Evolutionary conservation across 1,284 basidiomycete genomes (phyloP).

Genomic region (Rhodotorula sp.): DNA sequence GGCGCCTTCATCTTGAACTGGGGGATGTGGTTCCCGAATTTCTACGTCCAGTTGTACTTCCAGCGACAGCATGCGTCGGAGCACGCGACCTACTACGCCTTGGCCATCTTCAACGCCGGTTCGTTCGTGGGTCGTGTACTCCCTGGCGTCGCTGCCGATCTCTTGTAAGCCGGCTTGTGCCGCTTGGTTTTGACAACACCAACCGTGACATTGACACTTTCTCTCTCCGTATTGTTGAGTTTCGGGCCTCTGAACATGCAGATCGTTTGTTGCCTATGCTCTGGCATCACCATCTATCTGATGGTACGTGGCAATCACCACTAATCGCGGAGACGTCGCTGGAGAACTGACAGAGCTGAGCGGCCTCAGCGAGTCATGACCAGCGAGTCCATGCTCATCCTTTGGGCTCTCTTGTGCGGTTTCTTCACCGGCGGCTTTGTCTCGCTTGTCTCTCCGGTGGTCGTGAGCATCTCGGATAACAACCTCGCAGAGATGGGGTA

Average conservation of each 20-base stretch:
- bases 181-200: no score
- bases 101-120: conserved; percentile 35
- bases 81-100: conserved; percentile 23
- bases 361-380: not conserved
- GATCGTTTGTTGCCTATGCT: conserved; percentile 10
- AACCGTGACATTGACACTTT: not conserved
- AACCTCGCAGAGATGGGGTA: conserved; percentile 26
- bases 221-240: not conserved
- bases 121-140: conserved; percentile 25
- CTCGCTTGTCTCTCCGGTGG: conserved; percentile 18
- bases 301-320: not conserved
- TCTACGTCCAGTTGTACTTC: conserved; percentile 37
- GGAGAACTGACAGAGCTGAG: not conserved
- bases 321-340: not conserved
- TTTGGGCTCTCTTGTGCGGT: conserved; percentile 46
- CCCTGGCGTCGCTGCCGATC: conserved; percentile 34
- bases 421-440: conserved; percentile 37
- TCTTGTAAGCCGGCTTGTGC: not conserved
- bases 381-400: not conserved
- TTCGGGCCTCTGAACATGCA: conserved; percentile 5
- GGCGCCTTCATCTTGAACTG: conserved; percentile 15
- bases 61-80: conserved; percentile 36
- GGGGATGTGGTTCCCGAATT: conserved; percentile 16
- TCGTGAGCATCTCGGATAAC: conserved; percentile 17
- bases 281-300: conserved; percentile 2